These are phyloP conservation scores for Dictyostelium firmibasis DNA, from an alignment of 78 protist genomes.

Conservation along the genomic window DNA sequence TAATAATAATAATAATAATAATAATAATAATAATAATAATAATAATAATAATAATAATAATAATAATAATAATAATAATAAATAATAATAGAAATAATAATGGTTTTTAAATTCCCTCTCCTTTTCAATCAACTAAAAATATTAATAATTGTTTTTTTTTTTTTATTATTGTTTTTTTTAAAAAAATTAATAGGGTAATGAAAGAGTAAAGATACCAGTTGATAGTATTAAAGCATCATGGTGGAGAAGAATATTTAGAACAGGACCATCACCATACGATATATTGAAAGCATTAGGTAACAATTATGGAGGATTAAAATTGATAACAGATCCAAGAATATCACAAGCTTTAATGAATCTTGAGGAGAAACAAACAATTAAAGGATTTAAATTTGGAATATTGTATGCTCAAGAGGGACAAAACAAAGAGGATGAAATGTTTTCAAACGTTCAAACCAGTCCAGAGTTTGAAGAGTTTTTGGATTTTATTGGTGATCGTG, in stretches of 20 bases:
- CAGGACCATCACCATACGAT: conserved; percentile 78
- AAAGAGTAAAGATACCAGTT: conserved; percentile 53
- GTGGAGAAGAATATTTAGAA: conserved; percentile 80
- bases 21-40: background rate
- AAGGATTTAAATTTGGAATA: conserved; percentile 82
- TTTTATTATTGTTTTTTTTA: background rate
- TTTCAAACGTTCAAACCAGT: conserved; percentile 63
- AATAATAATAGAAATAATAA: background rate
- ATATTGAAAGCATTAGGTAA: conserved; percentile 30
- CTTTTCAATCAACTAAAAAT: no score
- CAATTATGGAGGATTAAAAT: conserved; percentile 11
- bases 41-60: no score
- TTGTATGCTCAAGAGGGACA: conserved; percentile 80
- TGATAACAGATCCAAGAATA: conserved; percentile 55
- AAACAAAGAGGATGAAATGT: conserved; percentile 83
- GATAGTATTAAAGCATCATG: conserved; percentile 66
- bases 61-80: no score
- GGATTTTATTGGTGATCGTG: conserved; percentile 71
- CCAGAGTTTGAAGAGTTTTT: conserved; percentile 79
- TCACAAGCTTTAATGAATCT: conserved; percentile 72
- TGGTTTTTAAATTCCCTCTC: no score
- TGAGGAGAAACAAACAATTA: conserved; percentile 77
- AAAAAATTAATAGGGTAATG: conserved; percentile 51
- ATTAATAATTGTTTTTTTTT: no score
- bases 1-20: background rate